Evolutionary conservation across 2,329 filamentous ascomycete species (phyloP), one percentile per base, ranked within the genome.

Genomic region (Madurella mycetomatis): DNA sequence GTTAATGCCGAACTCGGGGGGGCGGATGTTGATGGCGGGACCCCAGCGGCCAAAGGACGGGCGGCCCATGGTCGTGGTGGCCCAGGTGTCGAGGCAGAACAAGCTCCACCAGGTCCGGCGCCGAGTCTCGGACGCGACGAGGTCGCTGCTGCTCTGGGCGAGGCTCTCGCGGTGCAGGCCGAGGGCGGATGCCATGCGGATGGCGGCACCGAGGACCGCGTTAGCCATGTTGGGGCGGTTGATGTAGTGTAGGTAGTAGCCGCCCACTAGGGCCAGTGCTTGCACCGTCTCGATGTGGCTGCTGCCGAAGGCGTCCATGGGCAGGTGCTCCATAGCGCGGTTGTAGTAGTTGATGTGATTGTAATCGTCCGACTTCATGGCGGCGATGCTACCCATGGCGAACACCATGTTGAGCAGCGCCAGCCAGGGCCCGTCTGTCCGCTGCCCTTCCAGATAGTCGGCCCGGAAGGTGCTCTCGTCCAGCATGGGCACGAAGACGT

Each of bases 171-270:
- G 79, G 67, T 90, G 87, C 15, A 90, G 71, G 1, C 87, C 87
- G 30, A 90, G 75, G 1, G 85, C 84, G 56, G 83, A 87, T n/a
- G 87, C 86, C 80, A 90, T 87, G 51, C 87, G 78, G 52, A 89
- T 76, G 3, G 85, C 83, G 2, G 85, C 86, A 16, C 87, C 87
- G 64, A 87, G 80, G 9, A 90, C 76, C 19, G 85, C 83, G 65
- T 88, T 88, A 15, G 86, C 87, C 74, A 90, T 86, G 65, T 90
- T 90, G 1, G 87, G 87, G 17, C 86, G 79, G 70, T 89, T 89
- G 62, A 87, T 82, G 64, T 90, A 90, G 68, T 90, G 87, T 53
- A 90, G 80, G 66, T 91, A 91, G 71, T 84, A 88, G 30, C 87
- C 87, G 41, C 86, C 86, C 62, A 90, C 83, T 25, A 91, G 76